These are phyloP conservation scores for Aspergillus oerlinghausenensis DNA, from an alignment of 2,329 filamentous ascomycete genomes.

Conservation along the genomic window DNA sequence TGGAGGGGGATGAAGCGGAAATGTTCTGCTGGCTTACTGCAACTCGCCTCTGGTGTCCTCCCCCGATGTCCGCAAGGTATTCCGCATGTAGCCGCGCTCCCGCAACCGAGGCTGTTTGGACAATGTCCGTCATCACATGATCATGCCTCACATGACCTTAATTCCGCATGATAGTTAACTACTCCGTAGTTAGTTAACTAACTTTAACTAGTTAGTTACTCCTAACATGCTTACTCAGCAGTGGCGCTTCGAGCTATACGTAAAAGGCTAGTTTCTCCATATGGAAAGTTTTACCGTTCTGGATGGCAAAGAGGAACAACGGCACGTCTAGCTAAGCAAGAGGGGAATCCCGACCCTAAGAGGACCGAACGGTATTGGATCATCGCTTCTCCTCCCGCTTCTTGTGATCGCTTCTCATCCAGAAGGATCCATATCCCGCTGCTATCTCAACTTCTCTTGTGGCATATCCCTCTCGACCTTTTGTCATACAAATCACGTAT, in stretches of 20 bases:
- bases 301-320: background rate
- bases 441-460: background rate
- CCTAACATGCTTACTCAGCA: conserved; percentile 7
- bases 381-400: conserved; percentile 12
- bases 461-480: background rate
- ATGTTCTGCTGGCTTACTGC: background rate
- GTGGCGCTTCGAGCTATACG: background rate
- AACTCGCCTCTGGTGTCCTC: background rate
- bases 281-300: conserved; percentile 12
- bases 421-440: background rate
- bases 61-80: conserved; percentile 11
- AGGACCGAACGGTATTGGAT: background rate
- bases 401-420: background rate
- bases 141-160: conserved; percentile 2
- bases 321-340: background rate
- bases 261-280: conserved; percentile 14
- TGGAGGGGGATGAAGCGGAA: conserved; percentile 1
- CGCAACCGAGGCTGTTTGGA: conserved; percentile 25
- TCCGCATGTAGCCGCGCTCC: conserved; percentile 24
- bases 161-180: no score
- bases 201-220: no score
- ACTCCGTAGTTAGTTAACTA: no score
- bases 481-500: background rate
- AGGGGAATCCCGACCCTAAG: background rate
- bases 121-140: conserved; percentile 5